Percentiles rank a stretch among this genome's conserved stretches.
Conservation (phyloP, 1,284 basidiomycete species). For the Termitomyces sp. region DNA sequence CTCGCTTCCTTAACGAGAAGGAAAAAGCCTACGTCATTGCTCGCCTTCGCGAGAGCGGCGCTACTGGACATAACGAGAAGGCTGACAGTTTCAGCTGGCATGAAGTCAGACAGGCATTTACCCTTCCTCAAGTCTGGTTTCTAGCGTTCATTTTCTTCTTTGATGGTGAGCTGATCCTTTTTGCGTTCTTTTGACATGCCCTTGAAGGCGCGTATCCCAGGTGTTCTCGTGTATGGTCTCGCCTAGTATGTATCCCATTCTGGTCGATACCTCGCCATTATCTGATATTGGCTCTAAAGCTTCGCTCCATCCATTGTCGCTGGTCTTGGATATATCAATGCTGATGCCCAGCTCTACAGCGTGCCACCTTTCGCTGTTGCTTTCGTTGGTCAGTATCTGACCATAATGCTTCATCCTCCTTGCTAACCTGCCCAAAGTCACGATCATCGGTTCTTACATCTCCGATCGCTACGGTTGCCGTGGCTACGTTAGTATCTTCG, state of each 20-base stretch:
- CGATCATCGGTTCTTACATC: constrained; percentile 15
- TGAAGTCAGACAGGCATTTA: constrained; percentile 35
- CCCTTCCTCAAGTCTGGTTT: constrained; percentile 34
- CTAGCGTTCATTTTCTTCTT: constrained; percentile 24
- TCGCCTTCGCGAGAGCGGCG: constrained; percentile 32
- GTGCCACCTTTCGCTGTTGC: constrained; percentile 45
- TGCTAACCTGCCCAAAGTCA: not conserved
- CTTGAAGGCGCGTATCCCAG: not conserved
- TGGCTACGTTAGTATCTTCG: constrained; percentile 30
- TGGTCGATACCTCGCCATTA: not conserved
- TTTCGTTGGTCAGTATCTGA: constrained; percentile 35
- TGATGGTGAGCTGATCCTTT: not conserved
- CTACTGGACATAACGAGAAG: constrained; percentile 25
- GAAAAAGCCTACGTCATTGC: constrained; percentile 34
- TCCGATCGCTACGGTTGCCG: constrained; percentile 37
- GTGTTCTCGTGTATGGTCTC: not conserved
- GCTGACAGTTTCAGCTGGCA: constrained; percentile 33
- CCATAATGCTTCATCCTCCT: not conserved
- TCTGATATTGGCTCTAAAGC: constrained; percentile 20
- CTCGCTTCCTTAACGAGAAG: constrained; percentile 38
- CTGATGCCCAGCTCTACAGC: constrained; percentile 43
- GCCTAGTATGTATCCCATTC: not conserved
- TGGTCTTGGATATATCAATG: constrained; percentile 39
- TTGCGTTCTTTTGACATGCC: not conserved
- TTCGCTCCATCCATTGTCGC: constrained; percentile 52